Conservation (phyloP, 768 basidiomycete genomes). For the Exidia glandulosa region DNA sequence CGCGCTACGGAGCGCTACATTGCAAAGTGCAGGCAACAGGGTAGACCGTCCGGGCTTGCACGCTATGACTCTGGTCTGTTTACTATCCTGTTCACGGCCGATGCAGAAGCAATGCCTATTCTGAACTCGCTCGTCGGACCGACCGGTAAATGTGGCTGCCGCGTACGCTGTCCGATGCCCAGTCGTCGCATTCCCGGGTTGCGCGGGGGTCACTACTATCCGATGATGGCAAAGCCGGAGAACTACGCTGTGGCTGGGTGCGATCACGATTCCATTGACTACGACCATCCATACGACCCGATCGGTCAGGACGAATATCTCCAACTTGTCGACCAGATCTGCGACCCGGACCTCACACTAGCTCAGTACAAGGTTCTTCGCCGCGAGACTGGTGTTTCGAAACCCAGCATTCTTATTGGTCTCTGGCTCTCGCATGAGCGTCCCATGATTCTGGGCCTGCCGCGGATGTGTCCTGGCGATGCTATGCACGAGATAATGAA, state of each 20-base stretch:
- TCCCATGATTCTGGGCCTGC: too few species aligned
- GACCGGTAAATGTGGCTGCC: constrained; percentile 24
- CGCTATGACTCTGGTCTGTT: not conserved
- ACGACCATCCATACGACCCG: not conserved
- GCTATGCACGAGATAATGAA: too few species aligned
- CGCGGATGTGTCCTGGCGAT: too few species aligned
- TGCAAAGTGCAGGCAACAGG: not conserved
- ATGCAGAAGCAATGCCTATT: not conserved
- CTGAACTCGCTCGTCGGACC: not conserved
- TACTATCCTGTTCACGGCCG: not conserved
- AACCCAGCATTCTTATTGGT: constrained; percentile 4
- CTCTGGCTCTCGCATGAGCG: not conserved
- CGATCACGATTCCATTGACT: constrained; percentile 11
- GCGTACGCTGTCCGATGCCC: constrained; percentile 16
- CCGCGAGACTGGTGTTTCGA: not conserved
- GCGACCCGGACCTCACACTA: not conserved
- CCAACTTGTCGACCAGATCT: not conserved
- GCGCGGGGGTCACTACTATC: constrained; percentile 21
- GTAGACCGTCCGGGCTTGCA: not conserved
- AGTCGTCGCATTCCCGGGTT: constrained; percentile 19
- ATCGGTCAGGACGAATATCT: not conserved
- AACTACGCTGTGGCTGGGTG: constrained; percentile 14
- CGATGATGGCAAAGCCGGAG: constrained; percentile 18
- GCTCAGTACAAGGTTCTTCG: not conserved
- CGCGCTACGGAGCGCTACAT: not conserved